Base-by-base conservation (phyloP, 768 basidiomycete genomes). In the Auriscalpium microsporum region DNA sequence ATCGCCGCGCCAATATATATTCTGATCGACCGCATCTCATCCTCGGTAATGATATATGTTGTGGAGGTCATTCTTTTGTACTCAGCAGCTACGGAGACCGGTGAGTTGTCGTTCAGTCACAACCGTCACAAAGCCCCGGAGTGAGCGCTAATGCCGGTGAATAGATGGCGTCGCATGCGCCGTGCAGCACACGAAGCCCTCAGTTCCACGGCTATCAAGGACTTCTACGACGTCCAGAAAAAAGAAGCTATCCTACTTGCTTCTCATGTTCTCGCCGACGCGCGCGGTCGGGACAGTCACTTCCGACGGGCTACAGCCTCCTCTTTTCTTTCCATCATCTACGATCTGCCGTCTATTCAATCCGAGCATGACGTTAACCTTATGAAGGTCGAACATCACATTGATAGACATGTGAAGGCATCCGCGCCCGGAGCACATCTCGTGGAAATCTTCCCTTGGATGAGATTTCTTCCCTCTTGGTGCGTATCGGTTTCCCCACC, bases 401-500 rank as follows among this genome's bases (percentile, higher is more conserved):
- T 62, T 13, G 50, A 36, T 11, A 54, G 56, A 10, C 36, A 62
- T 9, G 49, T 55, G 10, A 51, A 53, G 2, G 60, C 60, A 4
- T 48, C 61, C 34, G 52, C 52, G 42, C 61, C 61, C 9, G 61
- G 61, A 2, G 46, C 56, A 5, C 50, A 61, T 37, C 42, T 62
- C 0, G 61, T 62, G 34, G 61, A 62, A 36, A 49, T 62, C 34
- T 55, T 62, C 37, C 49, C 61, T 2, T 60, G 55, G 56, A 62
- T 62, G 61, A 61, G 51, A 45, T 28, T 58, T 51, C 54, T 62
- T 17, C 61, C 61, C 9, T 54, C 45, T 50, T 51, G 52, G 38
- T 21, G 35, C 9, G 13, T 9, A 37, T 28, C 28, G 28, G 6
- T 16, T 42, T 36, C 44, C 33, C 4, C 10, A 45, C 10, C 28